A percentile compares a stretch with the other conserved stretches of the same genome.
Conservation (phyloP, 768 basidiomycete species). For the Suillus americanus region DNA sequence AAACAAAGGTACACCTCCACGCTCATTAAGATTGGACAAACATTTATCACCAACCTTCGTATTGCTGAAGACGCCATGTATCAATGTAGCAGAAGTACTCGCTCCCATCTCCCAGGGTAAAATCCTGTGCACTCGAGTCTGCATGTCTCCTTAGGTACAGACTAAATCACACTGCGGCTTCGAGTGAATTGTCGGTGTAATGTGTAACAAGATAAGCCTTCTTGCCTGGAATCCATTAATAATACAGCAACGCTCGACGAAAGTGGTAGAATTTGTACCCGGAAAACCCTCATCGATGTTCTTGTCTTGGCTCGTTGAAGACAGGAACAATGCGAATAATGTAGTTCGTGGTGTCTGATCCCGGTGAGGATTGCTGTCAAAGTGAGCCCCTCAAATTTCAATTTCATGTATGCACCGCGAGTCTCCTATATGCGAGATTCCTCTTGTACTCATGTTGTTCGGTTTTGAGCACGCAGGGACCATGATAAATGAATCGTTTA, state of each 20-base stretch:
- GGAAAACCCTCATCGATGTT: not conserved
- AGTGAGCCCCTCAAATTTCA: not conserved
- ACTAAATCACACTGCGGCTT: not conserved
- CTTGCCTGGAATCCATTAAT: not conserved
- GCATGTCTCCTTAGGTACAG: no score
- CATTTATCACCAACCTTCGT: not conserved
- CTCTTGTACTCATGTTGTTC: not conserved
- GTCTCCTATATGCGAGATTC: not conserved
- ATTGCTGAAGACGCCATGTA: not conserved
- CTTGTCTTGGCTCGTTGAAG: not conserved
- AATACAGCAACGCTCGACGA: not conserved
- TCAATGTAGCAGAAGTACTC: not conserved
- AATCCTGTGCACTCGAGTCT: not conserved
- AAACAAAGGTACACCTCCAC: not conserved
- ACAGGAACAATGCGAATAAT: not conserved
- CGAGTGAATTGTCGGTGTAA: not conserved
- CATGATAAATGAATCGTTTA: no score
- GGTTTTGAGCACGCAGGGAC: not conserved
- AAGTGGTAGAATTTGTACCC: not conserved
- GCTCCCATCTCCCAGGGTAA: not conserved
- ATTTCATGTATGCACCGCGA: not conserved
- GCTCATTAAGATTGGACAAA: not conserved
- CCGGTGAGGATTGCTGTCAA: not conserved
- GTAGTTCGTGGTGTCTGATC: not conserved
- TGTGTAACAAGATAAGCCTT: not conserved